Conservation (phyloP, 768 basidiomycete genomes). For the Lentinula boryana region DNA sequence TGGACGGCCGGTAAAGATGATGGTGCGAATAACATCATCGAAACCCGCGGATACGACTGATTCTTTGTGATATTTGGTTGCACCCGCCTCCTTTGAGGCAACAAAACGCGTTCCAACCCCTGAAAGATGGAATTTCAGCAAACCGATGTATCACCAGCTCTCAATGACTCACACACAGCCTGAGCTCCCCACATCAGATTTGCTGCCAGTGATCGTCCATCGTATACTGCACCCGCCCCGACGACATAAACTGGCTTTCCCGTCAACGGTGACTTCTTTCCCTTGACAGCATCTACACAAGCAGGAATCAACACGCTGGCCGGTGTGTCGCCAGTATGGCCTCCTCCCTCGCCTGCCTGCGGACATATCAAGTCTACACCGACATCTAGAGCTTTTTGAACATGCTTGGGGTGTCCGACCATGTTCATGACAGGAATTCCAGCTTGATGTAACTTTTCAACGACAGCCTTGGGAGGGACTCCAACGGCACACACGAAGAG, state of each 20-base stretch:
- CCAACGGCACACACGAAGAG: conserved; percentile 93
- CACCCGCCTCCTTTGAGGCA: conserved; percentile 72
- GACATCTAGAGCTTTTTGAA: conserved; percentile 68
- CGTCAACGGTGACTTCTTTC: conserved; percentile 71
- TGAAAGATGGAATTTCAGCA: conserved; percentile 13
- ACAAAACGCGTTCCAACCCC: conserved; percentile 89
- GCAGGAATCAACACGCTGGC: conserved; percentile 85
- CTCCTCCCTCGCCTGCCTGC: conserved; percentile 89
- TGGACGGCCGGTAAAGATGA: conserved; percentile 88
- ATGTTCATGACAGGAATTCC: conserved; percentile 91
- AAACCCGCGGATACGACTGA: conserved; percentile 61
- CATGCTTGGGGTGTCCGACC: conserved; percentile 95
- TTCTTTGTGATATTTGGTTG: conserved; percentile 83
- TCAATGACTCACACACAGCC: conserved; percentile 65
- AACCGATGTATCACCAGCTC: conserved; percentile 7
- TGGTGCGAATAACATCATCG: conserved; percentile 77
- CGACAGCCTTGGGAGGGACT: conserved; percentile 74
- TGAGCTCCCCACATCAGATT: conserved; percentile 88
- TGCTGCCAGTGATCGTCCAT: conserved; percentile 82
- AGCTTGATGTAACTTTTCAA: conserved; percentile 78
- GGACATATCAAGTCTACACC: conserved; percentile 94
- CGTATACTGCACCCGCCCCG: conserved; percentile 89
- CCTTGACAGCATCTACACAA: conserved; percentile 79
- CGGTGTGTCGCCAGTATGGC: conserved; percentile 58
- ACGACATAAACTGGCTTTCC: conserved; percentile 82